These are phyloP conservation scores for Salicornia ramosissima DNA, from an alignment of 148 eudicot genomes.

Conservation along the genomic window DNA sequence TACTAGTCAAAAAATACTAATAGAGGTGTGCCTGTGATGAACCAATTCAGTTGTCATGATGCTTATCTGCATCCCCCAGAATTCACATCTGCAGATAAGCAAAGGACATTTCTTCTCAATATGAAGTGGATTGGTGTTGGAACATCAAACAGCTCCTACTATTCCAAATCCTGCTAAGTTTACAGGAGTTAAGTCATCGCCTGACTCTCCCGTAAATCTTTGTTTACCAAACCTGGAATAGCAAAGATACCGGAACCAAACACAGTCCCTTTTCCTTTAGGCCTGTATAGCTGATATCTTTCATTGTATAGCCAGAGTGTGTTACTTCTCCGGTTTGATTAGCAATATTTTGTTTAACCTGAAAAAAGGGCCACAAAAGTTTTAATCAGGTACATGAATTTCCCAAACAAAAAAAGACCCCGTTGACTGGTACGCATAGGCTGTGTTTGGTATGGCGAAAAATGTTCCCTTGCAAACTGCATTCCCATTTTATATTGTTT, in stretches of 20 bases:
- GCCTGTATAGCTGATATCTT: constrained; percentile 13
- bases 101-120: constrained; percentile 3
- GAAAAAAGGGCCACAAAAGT: neutral
- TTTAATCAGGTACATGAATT: neutral
- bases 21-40: neutral
- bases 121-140: neutral
- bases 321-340: constrained; percentile 13
- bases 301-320: constrained; percentile 16
- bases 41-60: neutral
- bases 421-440: too few species aligned
- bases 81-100: neutral
- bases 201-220: neutral
- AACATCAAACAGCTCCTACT: neutral
- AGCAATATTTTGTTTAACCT: constrained; percentile 10
- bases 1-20: neutral
- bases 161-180: neutral
- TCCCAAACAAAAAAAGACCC: too few species aligned
- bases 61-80: neutral
- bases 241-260: constrained; percentile 28
- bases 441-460: too few species aligned
- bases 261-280: constrained; percentile 28
- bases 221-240: constrained; percentile 12
- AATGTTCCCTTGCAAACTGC: too few species aligned
- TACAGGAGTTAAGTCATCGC: neutral
- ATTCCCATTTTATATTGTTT: too few species aligned